Conservation (phyloP, 139 green algal species). For the Zygnema cylindricum region DNA sequence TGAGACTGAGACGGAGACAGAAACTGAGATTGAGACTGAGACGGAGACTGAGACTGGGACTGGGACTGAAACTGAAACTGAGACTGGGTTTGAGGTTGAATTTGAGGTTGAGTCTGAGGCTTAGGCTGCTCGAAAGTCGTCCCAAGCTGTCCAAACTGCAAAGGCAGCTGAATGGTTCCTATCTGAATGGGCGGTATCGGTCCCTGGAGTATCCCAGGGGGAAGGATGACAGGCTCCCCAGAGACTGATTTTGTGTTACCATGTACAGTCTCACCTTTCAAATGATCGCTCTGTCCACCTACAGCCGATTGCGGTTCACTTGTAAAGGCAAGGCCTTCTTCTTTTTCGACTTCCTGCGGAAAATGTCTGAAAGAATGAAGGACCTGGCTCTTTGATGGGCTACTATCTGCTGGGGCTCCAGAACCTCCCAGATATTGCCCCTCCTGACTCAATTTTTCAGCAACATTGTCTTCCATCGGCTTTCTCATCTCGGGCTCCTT, state of each 20-base stretch:
- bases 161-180: slow-evolving; percentile 5
- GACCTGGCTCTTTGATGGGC: neutral
- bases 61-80: no score
- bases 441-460: neutral
- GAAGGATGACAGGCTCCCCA: neutral
- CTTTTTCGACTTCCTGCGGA: neutral
- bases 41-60: no score
- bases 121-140: neutral
- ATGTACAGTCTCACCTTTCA: neutral
- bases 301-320: neutral
- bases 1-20: neutral
- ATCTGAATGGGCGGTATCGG: slow-evolving; percentile 14
- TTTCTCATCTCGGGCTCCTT: no score
- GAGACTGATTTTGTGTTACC: neutral
- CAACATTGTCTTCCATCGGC: neutral
- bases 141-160: slow-evolving; percentile 13
- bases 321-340: neutral
- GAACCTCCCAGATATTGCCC: neutral
- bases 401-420: neutral
- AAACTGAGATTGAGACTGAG: no score
- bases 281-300: neutral
- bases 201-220: neutral
- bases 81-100: no score
- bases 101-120: no score
- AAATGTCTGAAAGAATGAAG: neutral